A percentile compares a stretch with the other conserved stretches of the same genome.
Conservation (phyloP, 2,329 filamentous ascomycete species). For the Penicillium polonicum region DNA sequence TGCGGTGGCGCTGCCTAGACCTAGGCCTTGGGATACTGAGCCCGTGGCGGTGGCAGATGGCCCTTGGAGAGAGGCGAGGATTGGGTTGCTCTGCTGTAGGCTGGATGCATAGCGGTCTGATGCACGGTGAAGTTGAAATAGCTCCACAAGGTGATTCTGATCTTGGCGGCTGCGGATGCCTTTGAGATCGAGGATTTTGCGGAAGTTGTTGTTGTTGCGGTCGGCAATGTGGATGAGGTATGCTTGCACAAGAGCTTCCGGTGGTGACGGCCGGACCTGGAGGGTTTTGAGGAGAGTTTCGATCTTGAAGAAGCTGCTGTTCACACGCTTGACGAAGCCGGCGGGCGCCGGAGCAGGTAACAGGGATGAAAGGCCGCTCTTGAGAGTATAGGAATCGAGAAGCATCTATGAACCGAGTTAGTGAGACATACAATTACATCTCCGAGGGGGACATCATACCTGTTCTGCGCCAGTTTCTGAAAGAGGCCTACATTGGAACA, state of each 20-base stretch:
- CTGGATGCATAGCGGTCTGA: conserved; percentile 62
- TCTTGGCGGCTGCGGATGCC: conserved; percentile 79
- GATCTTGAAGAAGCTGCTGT: conserved; percentile 77
- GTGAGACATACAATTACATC: not conserved
- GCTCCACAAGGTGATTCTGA: conserved; percentile 76
- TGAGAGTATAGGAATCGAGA: conserved; percentile 78
- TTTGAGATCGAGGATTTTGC: conserved; percentile 93
- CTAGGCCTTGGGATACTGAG: conserved; percentile 49
- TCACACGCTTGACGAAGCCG: conserved; percentile 81
- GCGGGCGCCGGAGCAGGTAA: conserved; percentile 58
- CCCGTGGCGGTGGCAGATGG: conserved; percentile 32
- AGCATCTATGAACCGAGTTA: conserved; percentile 65
- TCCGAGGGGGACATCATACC: conserved; percentile 45
- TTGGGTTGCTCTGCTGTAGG: conserved; percentile 66
- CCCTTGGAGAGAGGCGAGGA: conserved; percentile 64
- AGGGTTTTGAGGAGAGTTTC: conserved; percentile 94
- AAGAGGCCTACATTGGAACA: conserved; percentile 85
- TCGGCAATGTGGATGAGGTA: conserved; percentile 97
- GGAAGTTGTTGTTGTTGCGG: conserved; percentile 90
- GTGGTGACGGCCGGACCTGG: conserved; percentile 85
- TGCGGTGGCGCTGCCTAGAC: conserved; percentile 44
- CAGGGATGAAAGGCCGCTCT: conserved; percentile 51
- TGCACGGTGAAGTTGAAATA: conserved; percentile 83
- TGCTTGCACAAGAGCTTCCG: conserved; percentile 91
- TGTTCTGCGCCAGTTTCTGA: conserved; percentile 93